A percentile compares a stretch with the other conserved stretches of the same genome.
Conservation (phyloP, 2,329 filamentous ascomycete genomes). For the Talaromyces sp. region DNA sequence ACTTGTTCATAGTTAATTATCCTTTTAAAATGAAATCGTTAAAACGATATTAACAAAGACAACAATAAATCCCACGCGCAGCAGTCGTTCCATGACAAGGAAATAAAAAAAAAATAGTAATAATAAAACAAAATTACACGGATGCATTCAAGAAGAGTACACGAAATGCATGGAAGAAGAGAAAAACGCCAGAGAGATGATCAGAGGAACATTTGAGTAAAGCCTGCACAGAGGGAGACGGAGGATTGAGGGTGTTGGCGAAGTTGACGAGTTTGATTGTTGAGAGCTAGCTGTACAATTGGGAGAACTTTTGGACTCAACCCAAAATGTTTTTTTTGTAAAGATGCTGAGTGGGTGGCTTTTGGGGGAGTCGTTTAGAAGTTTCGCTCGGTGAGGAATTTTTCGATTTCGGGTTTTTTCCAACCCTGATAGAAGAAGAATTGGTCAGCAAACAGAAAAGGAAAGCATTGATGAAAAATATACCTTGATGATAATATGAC, state of each 20-base stretch:
- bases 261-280: not conserved
- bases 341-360: not conserved
- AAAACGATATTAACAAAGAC: not conserved
- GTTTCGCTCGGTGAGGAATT: slow-evolving; percentile 43
- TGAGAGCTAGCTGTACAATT: not conserved
- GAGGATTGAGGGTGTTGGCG: not conserved
- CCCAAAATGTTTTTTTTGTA: not conserved
- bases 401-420: slow-evolving; percentile 43
- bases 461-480: slow-evolving; percentile 12
- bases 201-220: not conserved
- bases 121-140: slow-evolving; percentile 14
- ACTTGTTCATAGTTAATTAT: not conserved
- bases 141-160: not conserved
- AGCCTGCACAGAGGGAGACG: not conserved
- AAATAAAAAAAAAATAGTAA: slow-evolving; percentile 5
- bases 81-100: not conserved
- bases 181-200: not conserved
- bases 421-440: slow-evolving; percentile 37
- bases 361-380: slow-evolving; percentile 26
- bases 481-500: slow-evolving; percentile 71
- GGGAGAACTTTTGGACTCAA: not conserved
- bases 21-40: not conserved
- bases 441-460: not conserved
- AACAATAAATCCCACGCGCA: not conserved
- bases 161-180: not conserved